phyloP scores from a whole-genome alignment of 1,139 yeast species.

The Kodamaea anthophila region DNA sequence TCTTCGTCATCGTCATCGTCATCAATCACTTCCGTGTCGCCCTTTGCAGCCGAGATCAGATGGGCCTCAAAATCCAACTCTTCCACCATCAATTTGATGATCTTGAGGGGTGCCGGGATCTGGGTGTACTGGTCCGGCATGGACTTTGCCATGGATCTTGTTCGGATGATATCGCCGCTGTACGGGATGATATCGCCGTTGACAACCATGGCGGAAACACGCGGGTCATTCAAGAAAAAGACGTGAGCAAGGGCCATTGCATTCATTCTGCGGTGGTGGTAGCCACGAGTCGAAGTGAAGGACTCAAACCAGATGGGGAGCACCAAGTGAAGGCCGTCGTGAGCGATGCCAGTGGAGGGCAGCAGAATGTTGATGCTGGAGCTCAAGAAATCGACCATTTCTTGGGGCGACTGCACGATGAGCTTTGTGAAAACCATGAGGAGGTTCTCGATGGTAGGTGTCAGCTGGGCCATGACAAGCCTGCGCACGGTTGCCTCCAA shows the following conservation, averaged over 20 bases:
- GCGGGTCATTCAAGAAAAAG: slow-evolving; percentile 50
- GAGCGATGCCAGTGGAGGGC: slow-evolving; percentile 14
- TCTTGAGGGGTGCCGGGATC: slow-evolving; percentile 65
- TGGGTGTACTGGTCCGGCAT: slow-evolving; percentile 59
- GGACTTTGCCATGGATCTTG: slow-evolving; percentile 77
- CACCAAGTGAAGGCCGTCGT: slow-evolving; percentile 40
- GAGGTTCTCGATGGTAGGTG: slow-evolving; percentile 70
- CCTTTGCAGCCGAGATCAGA: slow-evolving; percentile 39
- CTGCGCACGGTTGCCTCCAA: slow-evolving; percentile 69
- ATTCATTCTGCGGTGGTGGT: slow-evolving; percentile 64
- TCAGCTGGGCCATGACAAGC: slow-evolving; percentile 57
- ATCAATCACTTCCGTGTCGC: slow-evolving; percentile 33
- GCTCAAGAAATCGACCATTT: slow-evolving; percentile 55
- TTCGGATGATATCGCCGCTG: slow-evolving; percentile 57
- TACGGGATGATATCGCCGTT: slow-evolving; percentile 74
- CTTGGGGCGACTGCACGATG: slow-evolving; percentile 52
- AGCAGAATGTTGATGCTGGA: slow-evolving; percentile 30
- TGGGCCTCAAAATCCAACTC: slow-evolving; percentile 62
- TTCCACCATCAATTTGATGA: slow-evolving; percentile 59
- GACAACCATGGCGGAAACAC: slow-evolving; percentile 49
- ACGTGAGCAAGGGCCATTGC: slow-evolving; percentile 65
- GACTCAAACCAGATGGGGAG: slow-evolving; percentile 77
- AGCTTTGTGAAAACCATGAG: slow-evolving; percentile 72
- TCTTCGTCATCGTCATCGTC: slow-evolving; percentile 50
- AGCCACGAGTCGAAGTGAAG: slow-evolving; percentile 77